Conservation (phyloP, 768 basidiomycete genomes). For the Mycena kentingensis region DNA sequence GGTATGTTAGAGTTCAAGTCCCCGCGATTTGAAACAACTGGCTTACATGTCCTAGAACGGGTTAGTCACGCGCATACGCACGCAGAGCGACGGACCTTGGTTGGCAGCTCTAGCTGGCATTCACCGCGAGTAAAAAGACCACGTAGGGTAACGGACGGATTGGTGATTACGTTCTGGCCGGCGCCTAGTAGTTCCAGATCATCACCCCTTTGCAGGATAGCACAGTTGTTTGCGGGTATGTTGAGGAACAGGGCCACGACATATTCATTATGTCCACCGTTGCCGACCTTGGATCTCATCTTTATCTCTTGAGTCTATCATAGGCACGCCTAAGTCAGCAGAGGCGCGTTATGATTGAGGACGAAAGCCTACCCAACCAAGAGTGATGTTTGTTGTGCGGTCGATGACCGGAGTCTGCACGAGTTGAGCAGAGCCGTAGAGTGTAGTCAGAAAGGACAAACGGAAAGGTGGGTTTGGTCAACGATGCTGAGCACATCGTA, state of each 20-base stretch:
- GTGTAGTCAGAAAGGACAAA: conserved; percentile 15
- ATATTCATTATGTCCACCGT: conserved; percentile 55
- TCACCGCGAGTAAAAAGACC: conserved; percentile 81
- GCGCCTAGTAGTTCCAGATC: conserved; percentile 77
- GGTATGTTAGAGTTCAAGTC: background rate
- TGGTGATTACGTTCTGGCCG: conserved; percentile 83
- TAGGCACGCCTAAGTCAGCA: no score
- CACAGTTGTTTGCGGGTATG: conserved; percentile 86
- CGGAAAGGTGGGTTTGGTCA: conserved; percentile 79
- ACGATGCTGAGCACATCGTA: conserved; percentile 79
- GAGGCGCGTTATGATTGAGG: conserved; percentile 31
- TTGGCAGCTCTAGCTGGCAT: conserved; percentile 85
- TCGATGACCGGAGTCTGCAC: conserved; percentile 49
- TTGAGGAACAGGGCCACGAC: conserved; percentile 81
- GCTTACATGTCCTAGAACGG: conserved; percentile 80
- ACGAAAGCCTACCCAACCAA: conserved; percentile 64
- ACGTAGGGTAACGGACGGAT: conserved; percentile 79
- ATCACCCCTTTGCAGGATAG: conserved; percentile 79
- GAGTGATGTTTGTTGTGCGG: conserved; percentile 55
- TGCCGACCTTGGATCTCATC: conserved; percentile 63
- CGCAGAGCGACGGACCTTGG: no score
- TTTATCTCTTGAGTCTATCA: conserved; percentile 72
- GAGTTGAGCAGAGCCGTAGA: background rate
- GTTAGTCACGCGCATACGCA: no score
- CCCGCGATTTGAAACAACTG: background rate